Evolutionary conservation across 768 basidiomycete genomes (phyloP).

Genomic region (Tulasnella sp.): DNA sequence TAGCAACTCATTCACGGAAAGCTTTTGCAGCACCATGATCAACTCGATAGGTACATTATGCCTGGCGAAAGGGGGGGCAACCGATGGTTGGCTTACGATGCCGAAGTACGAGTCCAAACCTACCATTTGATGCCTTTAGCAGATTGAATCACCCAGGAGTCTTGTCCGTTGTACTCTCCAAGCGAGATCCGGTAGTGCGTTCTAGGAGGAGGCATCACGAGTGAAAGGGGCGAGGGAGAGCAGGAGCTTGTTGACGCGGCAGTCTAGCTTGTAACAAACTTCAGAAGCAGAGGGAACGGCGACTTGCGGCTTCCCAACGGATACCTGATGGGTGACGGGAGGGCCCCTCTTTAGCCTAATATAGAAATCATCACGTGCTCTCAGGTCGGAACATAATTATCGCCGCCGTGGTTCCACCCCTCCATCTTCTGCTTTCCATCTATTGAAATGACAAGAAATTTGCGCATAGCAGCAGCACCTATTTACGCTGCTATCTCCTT

Average conservation of each 20-base stretch:
- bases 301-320: background rate
- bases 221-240: too few species aligned
- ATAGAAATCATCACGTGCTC: background rate
- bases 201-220: background rate
- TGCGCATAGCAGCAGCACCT: too few species aligned
- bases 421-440: too few species aligned
- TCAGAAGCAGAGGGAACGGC: background rate
- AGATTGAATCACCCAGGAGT: background rate
- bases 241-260: background rate
- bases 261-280: background rate
- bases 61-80: too few species aligned
- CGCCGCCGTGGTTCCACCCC: background rate
- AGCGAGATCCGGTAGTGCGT: background rate
- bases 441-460: too few species aligned
- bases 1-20: background rate
- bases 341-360: background rate
- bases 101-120: too few species aligned
- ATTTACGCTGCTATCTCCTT: too few species aligned
- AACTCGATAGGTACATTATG: background rate
- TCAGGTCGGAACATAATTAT: background rate
- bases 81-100: too few species aligned
- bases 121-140: background rate
- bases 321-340: background rate
- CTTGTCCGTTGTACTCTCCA: background rate
- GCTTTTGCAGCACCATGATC: background rate